Evolutionary conservation across 2,329 filamentous ascomycete genomes (phyloP).

Genomic region (Fusarium udum): DNA sequence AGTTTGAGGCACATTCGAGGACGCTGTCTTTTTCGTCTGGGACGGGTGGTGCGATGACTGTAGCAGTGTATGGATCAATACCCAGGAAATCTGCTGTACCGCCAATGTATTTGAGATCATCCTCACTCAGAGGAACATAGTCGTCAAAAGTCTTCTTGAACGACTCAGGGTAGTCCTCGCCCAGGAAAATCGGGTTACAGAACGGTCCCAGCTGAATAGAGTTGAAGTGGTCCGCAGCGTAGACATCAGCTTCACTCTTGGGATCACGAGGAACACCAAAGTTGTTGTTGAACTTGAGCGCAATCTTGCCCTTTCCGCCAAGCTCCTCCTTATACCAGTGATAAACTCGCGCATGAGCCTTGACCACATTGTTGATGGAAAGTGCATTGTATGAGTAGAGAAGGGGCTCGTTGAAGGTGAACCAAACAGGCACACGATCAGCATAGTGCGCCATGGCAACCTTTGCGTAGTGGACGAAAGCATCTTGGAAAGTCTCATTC

Average conservation of each 20-base stretch:
- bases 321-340: conserved; percentile 65
- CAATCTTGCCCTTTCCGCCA: conserved; percentile 59
- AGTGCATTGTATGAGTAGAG: conserved; percentile 53
- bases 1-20: conserved; percentile 58
- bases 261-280: conserved; percentile 60
- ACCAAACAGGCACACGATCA: conserved; percentile 61
- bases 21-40: conserved; percentile 51
- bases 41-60: conserved; percentile 59
- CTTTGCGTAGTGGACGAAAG: conserved; percentile 63
- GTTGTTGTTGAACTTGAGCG: conserved; percentile 60
- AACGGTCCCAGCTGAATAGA: conserved; percentile 60
- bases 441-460: conserved; percentile 61
- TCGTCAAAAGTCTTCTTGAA: conserved; percentile 56
- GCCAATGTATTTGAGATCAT: conserved; percentile 59
- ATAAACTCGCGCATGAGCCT: conserved; percentile 59
- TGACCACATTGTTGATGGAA: conserved; percentile 53
- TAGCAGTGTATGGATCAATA: conserved; percentile 67
- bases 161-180: conserved; percentile 59
- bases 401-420: conserved; percentile 64
- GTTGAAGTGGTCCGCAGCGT: conserved; percentile 58
- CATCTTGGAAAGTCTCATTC: conserved; percentile 58
- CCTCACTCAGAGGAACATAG: conserved; percentile 57
- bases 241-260: conserved; percentile 52
- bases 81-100: conserved; percentile 65
- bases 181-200: conserved; percentile 63